Evolutionary conservation across 768 basidiomycete species (phyloP).

Genomic region (Auricularia sp.): DNA sequence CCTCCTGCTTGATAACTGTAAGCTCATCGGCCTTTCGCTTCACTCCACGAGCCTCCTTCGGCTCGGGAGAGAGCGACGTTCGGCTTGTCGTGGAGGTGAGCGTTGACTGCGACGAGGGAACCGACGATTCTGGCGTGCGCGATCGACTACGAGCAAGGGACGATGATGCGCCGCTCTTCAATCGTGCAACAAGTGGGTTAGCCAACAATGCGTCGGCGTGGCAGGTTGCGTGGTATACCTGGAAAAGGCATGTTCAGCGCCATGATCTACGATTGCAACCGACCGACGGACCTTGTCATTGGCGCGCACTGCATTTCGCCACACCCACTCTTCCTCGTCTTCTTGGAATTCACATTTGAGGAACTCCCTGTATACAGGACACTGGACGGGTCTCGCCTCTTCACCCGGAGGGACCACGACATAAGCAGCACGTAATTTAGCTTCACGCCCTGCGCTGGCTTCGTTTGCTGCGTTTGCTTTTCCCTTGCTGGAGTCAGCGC

Average conservation of each 20-base stretch:
- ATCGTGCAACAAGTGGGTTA: constrained; percentile 53
- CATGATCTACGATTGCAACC: not conserved
- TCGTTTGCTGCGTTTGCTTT: constrained; percentile 58
- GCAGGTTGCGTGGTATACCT: constrained; percentile 95
- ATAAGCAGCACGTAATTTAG: constrained; percentile 63
- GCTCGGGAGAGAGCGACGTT: constrained; percentile 41
- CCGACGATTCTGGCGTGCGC: constrained; percentile 55
- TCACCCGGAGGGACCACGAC: constrained; percentile 86
- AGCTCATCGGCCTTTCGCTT: constrained; percentile 70
- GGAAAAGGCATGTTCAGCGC: constrained; percentile 5
- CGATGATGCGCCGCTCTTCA: constrained; percentile 47
- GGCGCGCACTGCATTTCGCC: constrained; percentile 80
- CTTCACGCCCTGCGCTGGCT: constrained; percentile 62
- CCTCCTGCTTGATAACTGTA: constrained; percentile 12
- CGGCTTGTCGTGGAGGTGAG: constrained; percentile 27
- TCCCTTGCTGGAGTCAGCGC: constrained; percentile 45
- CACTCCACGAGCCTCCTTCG: constrained; percentile 39
- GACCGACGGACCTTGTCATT: constrained; percentile 64
- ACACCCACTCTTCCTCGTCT: constrained; percentile 98
- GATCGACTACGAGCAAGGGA: constrained; percentile 48
- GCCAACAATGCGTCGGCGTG: constrained; percentile 72
- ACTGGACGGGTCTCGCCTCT: constrained; percentile 73
- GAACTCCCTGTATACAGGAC: constrained; percentile 93
- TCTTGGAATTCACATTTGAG: constrained; percentile 88
- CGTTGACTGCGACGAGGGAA: not conserved